Evolutionary conservation across 306 rosid genomes (phyloP), one percentile per base, ranked within the genome.

Genomic region (Fagus crenata): DNA sequence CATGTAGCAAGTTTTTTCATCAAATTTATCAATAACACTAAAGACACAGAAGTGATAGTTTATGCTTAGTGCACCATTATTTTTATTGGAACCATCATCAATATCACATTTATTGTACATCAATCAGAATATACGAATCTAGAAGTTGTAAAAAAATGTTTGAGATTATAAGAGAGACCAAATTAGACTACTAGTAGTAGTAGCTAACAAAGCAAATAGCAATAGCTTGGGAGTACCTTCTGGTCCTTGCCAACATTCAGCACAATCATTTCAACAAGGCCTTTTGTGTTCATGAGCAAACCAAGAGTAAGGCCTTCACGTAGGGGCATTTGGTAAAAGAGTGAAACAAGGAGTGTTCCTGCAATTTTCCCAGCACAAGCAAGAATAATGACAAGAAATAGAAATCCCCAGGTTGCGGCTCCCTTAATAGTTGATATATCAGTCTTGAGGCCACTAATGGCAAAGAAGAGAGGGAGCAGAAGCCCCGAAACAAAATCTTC

Each of bases 401-500:
- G 80, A 74, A 80, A 8, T 1, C 71, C 78, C 99, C 97, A 95
- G 1, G 92, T 84, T 69, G 59, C 49, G 1, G 80, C 2, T 6
- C 89, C 86, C 0, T 32, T 2, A 18, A 95, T 76, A 5, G 85
- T 49, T 4, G 54, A 2, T 8, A 92, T 3, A 15, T 95, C 78
- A 40, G 99, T 95, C 78, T 90, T 95, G 0, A 95, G 90, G 22
- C 97, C 99, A 51, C 97, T 95, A 17, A 86, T 89, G 58, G 97
- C 97, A 17, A 95, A 95, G 77, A 92, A 95, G 13, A 95, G 92
- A 83, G 99, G 99, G 7, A 95, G 90, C 78, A 92, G 5, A 67
- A 95, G 92, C n/a, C 97, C 99, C 0, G 99, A 95, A 41, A 95
- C 91, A 49, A 95, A 95, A 65, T 95, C 99, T 83, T 95, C 99